Percentiles rank a stretch among this genome's conserved stretches.
phyloP scores from a whole-genome alignment of 208 protist genomes.

The Phytomonas francai region DNA sequence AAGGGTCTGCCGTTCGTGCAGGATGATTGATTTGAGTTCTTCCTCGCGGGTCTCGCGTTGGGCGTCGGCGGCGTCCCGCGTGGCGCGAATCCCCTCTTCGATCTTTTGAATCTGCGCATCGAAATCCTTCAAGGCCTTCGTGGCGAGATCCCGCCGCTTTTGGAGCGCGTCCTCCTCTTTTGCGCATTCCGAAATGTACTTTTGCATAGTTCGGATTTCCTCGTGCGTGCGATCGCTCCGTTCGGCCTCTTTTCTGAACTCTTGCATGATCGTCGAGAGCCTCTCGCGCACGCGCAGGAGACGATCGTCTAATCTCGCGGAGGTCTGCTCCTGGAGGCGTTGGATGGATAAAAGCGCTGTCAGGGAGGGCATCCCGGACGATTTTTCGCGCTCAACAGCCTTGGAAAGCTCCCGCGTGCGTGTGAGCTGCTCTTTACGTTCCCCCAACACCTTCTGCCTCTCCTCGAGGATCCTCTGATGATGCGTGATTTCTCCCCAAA shows the following conservation, averaged over 20 bases:
- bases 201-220: too few species aligned
- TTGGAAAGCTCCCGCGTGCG: constrained; percentile 16
- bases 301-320: constrained; percentile 26
- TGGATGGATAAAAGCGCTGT: constrained; percentile 19
- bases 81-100: too few species aligned
- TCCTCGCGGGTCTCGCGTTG: too few species aligned
- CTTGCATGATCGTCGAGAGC: constrained; percentile 21
- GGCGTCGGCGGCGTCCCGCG: too few species aligned
- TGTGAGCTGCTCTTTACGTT: constrained; percentile 20
- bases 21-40: too few species aligned
- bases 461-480: constrained; percentile 25
- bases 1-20: constrained; percentile 14
- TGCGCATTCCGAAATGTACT: too few species aligned
- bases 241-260: constrained; percentile 23
- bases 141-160: too few species aligned
- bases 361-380: constrained; percentile 10
- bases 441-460: constrained; percentile 13
- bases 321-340: constrained; percentile 19
- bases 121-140: too few species aligned
- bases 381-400: constrained; percentile 18
- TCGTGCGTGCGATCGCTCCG: constrained; percentile 24
- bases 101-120: too few species aligned
- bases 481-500: too few species aligned
- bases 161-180: too few species aligned
- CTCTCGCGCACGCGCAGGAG: constrained; percentile 23